These are phyloP conservation scores for Neoboletus magnificus DNA, from an alignment of 768 basidiomycete species.

Conservation along the genomic window DNA sequence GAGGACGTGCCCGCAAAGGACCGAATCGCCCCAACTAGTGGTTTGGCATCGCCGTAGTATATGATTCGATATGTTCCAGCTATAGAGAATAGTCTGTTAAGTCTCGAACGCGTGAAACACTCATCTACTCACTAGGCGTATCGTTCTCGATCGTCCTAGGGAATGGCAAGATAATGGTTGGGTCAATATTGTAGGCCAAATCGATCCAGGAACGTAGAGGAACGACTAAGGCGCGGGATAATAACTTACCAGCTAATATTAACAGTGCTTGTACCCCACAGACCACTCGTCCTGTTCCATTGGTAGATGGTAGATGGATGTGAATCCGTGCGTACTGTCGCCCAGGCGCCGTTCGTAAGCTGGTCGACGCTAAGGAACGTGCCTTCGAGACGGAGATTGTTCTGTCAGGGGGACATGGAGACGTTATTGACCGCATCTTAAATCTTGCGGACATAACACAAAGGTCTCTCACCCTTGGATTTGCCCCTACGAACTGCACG, in stretches of 20 bases:
- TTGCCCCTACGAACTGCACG: constrained; percentile 70
- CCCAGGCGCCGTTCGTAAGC: constrained; percentile 49
- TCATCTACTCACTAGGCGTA: constrained; percentile 34
- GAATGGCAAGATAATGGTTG: neutral
- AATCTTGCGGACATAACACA: neutral
- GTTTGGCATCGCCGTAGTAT: constrained; percentile 78
- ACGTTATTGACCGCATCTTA: neutral
- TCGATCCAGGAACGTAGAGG: constrained; percentile 4
- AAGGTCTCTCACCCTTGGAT: constrained; percentile 58
- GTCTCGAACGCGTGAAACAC: neutral
- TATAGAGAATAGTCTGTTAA: constrained; percentile 16
- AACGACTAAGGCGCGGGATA: neutral
- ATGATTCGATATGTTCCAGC: constrained; percentile 68
- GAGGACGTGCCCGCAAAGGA: constrained; percentile 62
- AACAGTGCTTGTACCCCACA: constrained; percentile 61
- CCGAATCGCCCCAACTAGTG: constrained; percentile 57
- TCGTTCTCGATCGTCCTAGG: constrained; percentile 60
- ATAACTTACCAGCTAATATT: constrained; percentile 56
- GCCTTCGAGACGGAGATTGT: constrained; percentile 70
- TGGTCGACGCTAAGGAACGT: constrained; percentile 71
- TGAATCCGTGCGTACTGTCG: constrained; percentile 63
- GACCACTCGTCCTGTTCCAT: constrained; percentile 58
- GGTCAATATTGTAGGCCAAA: neutral
- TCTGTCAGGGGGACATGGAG: constrained; percentile 38
- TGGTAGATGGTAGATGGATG: constrained; percentile 71